Evolutionary conservation across 2,329 filamentous ascomycete species (phyloP), one percentile per base, ranked within the genome.

Genomic region (Nothopassalora personata): DNA sequence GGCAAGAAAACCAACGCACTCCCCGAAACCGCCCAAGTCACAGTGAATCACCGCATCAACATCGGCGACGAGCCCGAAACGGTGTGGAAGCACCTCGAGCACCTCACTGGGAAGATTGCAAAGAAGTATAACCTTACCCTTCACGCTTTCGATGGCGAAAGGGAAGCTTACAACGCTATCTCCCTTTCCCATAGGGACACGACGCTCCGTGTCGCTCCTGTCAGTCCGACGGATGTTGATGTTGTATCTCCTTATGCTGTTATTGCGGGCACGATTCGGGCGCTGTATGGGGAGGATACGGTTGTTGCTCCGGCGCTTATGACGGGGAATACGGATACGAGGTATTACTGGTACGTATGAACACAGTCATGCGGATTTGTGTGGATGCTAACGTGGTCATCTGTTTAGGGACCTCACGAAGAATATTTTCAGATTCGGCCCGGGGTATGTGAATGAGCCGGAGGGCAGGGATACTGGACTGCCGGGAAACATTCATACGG

Each of bases 1-100:
- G 82, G 82, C 9, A 78, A 83, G 47, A 85, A 85, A 67, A 79
- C 81, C 62, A 85, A 85, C 58, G 82, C 82, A 2, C 75, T 85
- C 43, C 82, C 82, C 0, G 82, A 84, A 68, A 79, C 78, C 48
- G 77, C 82, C 48, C 77, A 72, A 3, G 76, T 80, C 0, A 75
- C 78, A 0, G 76, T 84, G 39, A 84, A 85, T 66, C 81, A 84
- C 71, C 81, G 82, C 6, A 77, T 84, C 45, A 81, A 81, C n/a
- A 75, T 81, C 15, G 81, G 82, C 60, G 77, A 83, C 63, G 77
- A 76, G 1, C 77, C 80, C 3, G 69, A 77, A 15, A 68, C 74
- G 27, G 73, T 82, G 5, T 78, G 76, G 58, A 68, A 73, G 28
- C 80, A 80, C 33, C 73, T 83, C 7, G 62, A 79, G 5, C 67